A percentile compares a stretch with the other conserved stretches of the same genome.
phyloP scores from a whole-genome alignment of 1,284 basidiomycete genomes.

The Cutaneotrichosporon sp. region DNA sequence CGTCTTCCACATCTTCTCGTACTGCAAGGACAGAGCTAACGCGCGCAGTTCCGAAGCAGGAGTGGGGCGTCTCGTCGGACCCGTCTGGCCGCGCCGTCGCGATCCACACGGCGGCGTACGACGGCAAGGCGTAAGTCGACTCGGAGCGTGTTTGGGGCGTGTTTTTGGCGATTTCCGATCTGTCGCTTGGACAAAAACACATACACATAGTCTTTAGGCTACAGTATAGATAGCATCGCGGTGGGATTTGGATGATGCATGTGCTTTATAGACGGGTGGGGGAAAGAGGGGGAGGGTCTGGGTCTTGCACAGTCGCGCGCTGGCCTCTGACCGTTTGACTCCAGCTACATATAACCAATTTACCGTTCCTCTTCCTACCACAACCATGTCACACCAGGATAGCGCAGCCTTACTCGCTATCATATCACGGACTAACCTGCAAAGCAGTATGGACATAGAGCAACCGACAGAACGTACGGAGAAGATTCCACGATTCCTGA shows the following conservation, averaged over 20 bases:
- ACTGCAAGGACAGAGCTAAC: not conserved
- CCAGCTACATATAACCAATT: too few species aligned
- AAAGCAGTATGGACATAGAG: too few species aligned
- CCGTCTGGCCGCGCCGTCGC: constrained; percentile 92
- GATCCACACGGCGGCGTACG: constrained; percentile 92
- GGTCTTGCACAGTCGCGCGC: too few species aligned
- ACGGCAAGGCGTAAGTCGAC: constrained; percentile 13
- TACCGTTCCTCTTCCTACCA: too few species aligned
- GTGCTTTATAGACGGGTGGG: not conserved
- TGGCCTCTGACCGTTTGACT: too few species aligned
- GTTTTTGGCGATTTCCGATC: not conserved
- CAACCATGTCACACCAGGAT: too few species aligned
- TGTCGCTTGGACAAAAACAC: not conserved
- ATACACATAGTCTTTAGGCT: not conserved
- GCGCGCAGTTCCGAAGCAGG: constrained; percentile 60
- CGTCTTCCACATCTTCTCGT: not conserved
- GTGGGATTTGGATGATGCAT: not conserved
- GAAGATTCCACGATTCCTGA: too few species aligned
- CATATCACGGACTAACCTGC: too few species aligned
- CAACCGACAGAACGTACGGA: too few species aligned
- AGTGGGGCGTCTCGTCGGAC: constrained; percentile 95
- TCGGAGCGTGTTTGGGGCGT: not conserved
- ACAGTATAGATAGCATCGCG: not conserved
- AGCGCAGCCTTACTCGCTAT: too few species aligned
- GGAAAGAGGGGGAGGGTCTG: too few species aligned